Conservation (phyloP, 495 filamentous ascomycete genomes). For the Daldinia concentrica region DNA sequence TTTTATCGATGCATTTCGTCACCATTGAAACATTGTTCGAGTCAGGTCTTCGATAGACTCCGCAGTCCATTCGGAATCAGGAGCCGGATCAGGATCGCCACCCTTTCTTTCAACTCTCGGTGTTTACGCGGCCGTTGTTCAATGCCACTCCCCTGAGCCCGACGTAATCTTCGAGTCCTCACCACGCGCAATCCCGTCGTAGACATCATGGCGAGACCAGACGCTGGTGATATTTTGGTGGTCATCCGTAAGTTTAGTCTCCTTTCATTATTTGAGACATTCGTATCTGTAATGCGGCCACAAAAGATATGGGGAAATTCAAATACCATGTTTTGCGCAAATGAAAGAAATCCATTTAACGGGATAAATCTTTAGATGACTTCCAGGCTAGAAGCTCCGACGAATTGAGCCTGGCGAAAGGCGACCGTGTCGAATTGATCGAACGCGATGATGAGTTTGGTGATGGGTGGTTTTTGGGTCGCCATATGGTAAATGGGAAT, state of each 20-base stretch:
- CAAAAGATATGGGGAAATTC: neutral
- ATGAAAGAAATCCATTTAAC: constrained; percentile 19
- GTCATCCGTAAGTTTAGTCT: constrained; percentile 75
- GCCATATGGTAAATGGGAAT: constrained; percentile 75
- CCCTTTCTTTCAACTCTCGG: constrained; percentile 19
- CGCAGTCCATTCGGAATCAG: constrained; percentile 32
- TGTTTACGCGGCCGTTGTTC: constrained; percentile 17
- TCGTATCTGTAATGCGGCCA: constrained; percentile 2
- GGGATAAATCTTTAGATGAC: constrained; percentile 66
- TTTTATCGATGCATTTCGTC: constrained; percentile 43
- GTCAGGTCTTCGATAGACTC: constrained; percentile 43
- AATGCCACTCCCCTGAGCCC: constrained; percentile 15
- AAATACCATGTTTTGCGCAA: constrained; percentile 12
- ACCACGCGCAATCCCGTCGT: constrained; percentile 16
- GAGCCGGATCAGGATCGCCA: constrained; percentile 34
- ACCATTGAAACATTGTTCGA: constrained; percentile 38
- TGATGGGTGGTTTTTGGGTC: constrained; percentile 96
- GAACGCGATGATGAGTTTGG: constrained; percentile 97
- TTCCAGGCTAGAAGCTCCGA: constrained; percentile 90
- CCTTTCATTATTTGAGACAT: constrained; percentile 16
- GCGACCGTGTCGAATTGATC: constrained; percentile 89
- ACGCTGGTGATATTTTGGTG: constrained; percentile 73
- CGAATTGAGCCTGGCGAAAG: constrained; percentile 86
- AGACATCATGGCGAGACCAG: constrained; percentile 55
- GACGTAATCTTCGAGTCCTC: constrained; percentile 10